phyloP scores from a whole-genome alignment of 106 monocot genomes.

The Ottelia alismoides region DNA sequence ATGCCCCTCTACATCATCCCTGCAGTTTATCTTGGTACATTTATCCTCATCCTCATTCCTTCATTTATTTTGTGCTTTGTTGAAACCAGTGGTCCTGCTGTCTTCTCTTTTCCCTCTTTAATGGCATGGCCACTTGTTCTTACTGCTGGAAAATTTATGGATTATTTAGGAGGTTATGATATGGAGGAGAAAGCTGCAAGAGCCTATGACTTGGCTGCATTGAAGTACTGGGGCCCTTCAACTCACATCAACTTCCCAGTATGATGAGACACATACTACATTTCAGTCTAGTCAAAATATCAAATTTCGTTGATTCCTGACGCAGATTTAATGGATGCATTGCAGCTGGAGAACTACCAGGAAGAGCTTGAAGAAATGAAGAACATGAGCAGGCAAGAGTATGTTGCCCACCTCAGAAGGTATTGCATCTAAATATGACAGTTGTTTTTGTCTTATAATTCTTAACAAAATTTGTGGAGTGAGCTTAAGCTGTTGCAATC shows the following conservation, averaged over 20 bases:
- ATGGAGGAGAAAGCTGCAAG: constrained; percentile 98
- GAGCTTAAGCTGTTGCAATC: too few species aligned
- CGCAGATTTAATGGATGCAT: neutral
- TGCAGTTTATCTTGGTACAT: constrained; percentile 87
- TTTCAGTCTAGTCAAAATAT: too few species aligned
- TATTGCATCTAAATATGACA: constrained; percentile 9
- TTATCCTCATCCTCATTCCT: neutral
- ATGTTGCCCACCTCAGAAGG: constrained; percentile 76
- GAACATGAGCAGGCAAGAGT: constrained; percentile 83
- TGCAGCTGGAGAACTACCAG: constrained; percentile 57
- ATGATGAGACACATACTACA: constrained; percentile 10
- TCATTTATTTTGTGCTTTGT: neutral
- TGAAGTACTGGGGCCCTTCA: constrained; percentile 96
- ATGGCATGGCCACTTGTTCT: too few species aligned
- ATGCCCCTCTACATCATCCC: constrained; percentile 1
- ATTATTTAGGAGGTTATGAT: constrained; percentile 92
- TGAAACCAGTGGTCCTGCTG: neutral
- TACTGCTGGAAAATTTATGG: too few species aligned
- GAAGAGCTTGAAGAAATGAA: constrained; percentile 67
- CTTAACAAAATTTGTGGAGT: too few species aligned
- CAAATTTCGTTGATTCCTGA: neutral
- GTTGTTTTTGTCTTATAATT: too few species aligned
- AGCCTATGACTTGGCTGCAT: constrained; percentile 94
- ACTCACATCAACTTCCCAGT: constrained; percentile 96
- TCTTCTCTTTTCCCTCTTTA: too few species aligned